Conservation (phyloP, 2,329 filamentous ascomycete genomes). For the Sordariomycetes sp. region DNA sequence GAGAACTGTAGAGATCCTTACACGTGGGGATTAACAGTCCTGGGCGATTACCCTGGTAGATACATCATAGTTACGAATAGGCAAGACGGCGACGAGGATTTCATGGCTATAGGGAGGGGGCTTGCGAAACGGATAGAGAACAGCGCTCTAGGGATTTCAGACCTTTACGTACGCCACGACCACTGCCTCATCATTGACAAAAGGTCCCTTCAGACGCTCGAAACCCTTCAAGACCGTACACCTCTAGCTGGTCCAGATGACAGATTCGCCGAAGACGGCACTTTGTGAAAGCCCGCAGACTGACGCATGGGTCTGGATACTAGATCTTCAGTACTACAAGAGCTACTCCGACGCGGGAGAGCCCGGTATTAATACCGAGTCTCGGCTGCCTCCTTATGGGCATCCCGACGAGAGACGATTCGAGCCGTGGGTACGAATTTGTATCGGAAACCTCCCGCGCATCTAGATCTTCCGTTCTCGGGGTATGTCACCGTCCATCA, state of each 20-base stretch:
- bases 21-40: slow-evolving; percentile 2
- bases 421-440: background rate
- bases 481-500: background rate
- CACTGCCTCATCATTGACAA: slow-evolving; percentile 4
- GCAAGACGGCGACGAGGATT: slow-evolving; percentile 2
- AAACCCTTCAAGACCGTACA: background rate
- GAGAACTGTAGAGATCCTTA: background rate
- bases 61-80: slow-evolving; percentile 5
- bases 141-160: background rate
- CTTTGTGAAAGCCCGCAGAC: background rate
- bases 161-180: slow-evolving; percentile 3
- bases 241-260: background rate
- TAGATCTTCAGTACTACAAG: slow-evolving; percentile 1
- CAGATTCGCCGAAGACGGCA: background rate
- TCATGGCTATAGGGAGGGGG: background rate
- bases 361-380: background rate
- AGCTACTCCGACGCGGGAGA: background rate
- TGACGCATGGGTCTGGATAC: slow-evolving; percentile 1
- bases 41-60: slow-evolving; percentile 12
- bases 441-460: background rate
- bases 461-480: background rate
- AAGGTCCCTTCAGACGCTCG: slow-evolving; percentile 1
- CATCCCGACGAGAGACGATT: background rate
- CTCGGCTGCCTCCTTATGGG: background rate
- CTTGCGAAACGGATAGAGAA: background rate